phyloP scores from a whole-genome alignment of 345 rosid species.

The Garcia nutans region DNA sequence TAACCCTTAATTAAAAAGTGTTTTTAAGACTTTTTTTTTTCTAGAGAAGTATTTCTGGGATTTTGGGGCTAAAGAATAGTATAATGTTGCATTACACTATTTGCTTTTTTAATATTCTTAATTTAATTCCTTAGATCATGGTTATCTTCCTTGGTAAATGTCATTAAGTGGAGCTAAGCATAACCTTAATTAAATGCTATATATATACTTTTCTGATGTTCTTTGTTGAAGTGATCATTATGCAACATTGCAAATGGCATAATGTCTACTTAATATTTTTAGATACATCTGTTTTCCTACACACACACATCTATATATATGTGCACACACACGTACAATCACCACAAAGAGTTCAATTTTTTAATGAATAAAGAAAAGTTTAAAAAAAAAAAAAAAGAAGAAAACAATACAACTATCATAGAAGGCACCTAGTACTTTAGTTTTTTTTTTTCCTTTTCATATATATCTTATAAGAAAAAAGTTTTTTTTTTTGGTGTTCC shows the following conservation, averaged over 20 bases:
- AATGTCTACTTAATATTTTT: neutral
- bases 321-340: too few relatives aligned
- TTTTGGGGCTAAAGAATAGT: conserved; percentile 1
- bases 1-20: conserved; percentile 19
- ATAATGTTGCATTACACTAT: neutral
- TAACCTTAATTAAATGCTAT: neutral
- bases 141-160: neutral
- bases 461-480: too few relatives aligned
- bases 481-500: too few relatives aligned
- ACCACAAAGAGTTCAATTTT: too few relatives aligned
- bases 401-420: too few relatives aligned
- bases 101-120: conserved; percentile 3
- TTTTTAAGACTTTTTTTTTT: conserved; percentile 22
- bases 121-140: neutral
- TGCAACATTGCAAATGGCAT: neutral
- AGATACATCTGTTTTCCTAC: too few relatives aligned
- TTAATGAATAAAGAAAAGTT: too few relatives aligned
- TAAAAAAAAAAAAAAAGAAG: too few relatives aligned
- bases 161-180: neutral
- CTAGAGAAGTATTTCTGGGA: conserved; percentile 7
- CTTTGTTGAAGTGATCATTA: neutral
- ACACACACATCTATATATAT: too few relatives aligned
- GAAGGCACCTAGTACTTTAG: too few relatives aligned
- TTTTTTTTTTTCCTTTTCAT: too few relatives aligned
- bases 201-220: neutral